Conservation (phyloP, 257 asterid species). For the Fraxinus americana region DNA sequence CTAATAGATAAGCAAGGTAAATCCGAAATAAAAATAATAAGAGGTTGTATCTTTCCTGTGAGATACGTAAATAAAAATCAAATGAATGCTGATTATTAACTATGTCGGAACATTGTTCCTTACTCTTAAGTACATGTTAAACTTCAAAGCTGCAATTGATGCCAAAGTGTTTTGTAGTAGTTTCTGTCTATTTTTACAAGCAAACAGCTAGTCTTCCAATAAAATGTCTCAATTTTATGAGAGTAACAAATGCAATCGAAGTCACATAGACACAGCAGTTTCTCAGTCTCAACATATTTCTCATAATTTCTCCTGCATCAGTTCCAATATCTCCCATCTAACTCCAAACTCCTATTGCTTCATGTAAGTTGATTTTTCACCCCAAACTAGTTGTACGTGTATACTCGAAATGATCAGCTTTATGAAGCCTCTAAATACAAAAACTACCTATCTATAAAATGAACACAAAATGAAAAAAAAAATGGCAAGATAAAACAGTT, state of each 20-base stretch:
- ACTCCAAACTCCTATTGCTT: neutral
- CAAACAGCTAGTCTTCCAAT: neutral
- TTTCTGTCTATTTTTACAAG: neutral
- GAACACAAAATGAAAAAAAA: neutral
- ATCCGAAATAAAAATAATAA: neutral
- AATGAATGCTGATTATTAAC: no score
- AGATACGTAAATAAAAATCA: neutral
- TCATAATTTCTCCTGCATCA: neutral
- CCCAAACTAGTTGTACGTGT: neutral
- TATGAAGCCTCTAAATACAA: neutral
- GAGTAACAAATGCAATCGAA: no score
- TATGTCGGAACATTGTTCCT: neutral
- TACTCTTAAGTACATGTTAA: neutral
- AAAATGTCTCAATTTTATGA: no score
- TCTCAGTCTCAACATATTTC: neutral
- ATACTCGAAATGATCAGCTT: neutral
- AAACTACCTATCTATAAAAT: neutral
- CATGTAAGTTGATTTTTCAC: neutral
- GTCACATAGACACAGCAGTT: no score
- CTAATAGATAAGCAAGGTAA: neutral
- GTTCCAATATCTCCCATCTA: neutral
- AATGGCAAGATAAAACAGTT: neutral
- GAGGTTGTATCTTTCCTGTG: neutral
- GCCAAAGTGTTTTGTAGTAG: neutral
- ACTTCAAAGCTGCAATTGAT: neutral